phyloP scores from a whole-genome alignment of 2,329 filamentous ascomycete species.

The Talaromyces islandicus region DNA sequence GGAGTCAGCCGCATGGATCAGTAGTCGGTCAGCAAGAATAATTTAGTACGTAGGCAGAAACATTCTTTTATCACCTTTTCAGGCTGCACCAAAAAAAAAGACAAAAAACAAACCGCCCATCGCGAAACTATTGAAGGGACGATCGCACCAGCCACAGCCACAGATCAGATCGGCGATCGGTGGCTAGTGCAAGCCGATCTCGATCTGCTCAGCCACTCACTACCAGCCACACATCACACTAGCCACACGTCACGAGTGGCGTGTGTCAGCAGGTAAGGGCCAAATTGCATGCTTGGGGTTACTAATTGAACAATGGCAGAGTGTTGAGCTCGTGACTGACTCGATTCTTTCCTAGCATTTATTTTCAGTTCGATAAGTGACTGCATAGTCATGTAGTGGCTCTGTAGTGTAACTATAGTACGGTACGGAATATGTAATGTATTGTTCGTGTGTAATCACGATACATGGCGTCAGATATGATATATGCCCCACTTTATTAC shows the following conservation, averaged over 20 bases:
- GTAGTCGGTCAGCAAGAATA: background rate
- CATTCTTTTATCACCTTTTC: background rate
- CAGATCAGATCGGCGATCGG: constrained; percentile 9
- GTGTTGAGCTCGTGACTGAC: background rate
- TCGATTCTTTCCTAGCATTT: too few species aligned
- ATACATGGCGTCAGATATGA: background rate
- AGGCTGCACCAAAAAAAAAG: too few species aligned
- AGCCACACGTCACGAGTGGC: background rate
- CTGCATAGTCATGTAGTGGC: background rate
- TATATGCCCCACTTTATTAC: background rate
- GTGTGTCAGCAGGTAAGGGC: too few species aligned
- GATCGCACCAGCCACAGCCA: constrained; percentile 10
- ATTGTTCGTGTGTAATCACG: too few species aligned
- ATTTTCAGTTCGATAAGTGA: too few species aligned
- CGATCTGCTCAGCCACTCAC: background rate
- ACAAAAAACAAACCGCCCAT: too few species aligned
- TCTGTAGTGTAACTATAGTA: background rate
- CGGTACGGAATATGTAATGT: too few species aligned
- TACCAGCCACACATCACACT: constrained; percentile 1
- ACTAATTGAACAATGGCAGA: background rate
- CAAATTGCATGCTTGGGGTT: background rate
- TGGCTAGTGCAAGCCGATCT: constrained; percentile 9
- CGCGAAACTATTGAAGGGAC: background rate
- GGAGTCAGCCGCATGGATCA: background rate
- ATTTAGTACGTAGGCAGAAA: too few species aligned